These are phyloP conservation scores for Parsonsia alboflavescens DNA, from an alignment of 257 asterid species.

Conservation along the genomic window DNA sequence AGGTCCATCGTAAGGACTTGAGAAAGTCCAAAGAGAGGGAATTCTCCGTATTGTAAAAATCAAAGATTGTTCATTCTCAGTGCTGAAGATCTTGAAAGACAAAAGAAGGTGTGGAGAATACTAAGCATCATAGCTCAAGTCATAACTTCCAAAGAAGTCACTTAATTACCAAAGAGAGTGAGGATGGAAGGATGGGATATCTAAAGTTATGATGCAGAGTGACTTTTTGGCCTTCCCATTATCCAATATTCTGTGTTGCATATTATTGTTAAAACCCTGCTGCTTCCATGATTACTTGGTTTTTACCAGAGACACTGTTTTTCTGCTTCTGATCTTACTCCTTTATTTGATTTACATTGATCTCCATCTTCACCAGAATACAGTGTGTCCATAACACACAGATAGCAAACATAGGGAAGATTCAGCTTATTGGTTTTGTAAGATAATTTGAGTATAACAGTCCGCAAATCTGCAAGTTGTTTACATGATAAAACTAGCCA, in stretches of 20 bases:
- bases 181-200: neutral
- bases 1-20: neutral
- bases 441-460: neutral
- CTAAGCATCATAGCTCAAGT: neutral
- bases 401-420: neutral
- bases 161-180: neutral
- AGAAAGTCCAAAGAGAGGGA: neutral
- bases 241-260: neutral
- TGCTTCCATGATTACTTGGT: neutral
- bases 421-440: neutral
- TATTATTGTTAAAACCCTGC: neutral
- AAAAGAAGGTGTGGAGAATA: neutral
- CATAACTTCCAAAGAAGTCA: neutral
- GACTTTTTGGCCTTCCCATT: neutral
- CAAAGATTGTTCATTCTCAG: neutral
- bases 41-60: neutral
- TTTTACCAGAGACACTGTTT: neutral
- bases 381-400: neutral
- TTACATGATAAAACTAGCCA: neutral
- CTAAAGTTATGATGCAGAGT: too few relatives aligned
- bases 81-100: neutral
- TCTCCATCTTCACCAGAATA: neutral
- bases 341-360: neutral
- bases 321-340: neutral
- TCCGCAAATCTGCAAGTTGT: neutral